Base-by-base conservation (phyloP, 192 early-diverging fungal species). In the Backusella circina region DNA sequence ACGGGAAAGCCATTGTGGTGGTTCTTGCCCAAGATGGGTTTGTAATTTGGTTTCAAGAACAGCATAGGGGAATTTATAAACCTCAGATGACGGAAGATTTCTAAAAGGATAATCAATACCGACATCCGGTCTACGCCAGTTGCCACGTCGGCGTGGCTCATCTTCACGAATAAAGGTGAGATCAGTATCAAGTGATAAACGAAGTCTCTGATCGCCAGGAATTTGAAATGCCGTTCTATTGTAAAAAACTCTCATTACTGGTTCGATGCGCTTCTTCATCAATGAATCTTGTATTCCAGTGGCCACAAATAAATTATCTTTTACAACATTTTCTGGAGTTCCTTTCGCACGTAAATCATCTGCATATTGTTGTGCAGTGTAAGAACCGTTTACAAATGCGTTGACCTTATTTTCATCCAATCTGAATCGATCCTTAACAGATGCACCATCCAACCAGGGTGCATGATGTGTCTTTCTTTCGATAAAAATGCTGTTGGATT, bases 201-300 rank as follows among this genome's bases (percentile, higher is more conserved):
- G 91, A 65, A 98, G 93, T 23, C 94, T 88, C 5, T 95, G 90
- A 85, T 99, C 97, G 21, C 95, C 96, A 8, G 98, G 98, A 33
- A 98, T 86, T 82, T 99, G 98, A 87, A 99, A 99, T 16, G 98
- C 97, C 7, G 96, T 98, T 72, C 98, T 92, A 83, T 98, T 97
- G 85, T 98, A 98, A 75, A 96, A 94, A 3, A 96, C 94, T 54
- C 98, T 89, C 76, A 97, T 82, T 5, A 94, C 87, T 9, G 80
- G 74, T 50, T 86, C 81, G 30, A 97, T 80, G 2, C 84, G 74
- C 78, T 91, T 93, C 33, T 88, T 77, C 5, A 66, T 50, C 8
- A 95, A 82, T 44, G 88, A 88, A 2, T 78, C 38, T 69, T 88
- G 88, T 68, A 95, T 85, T 38, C 79, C 75, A 18, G 71, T 31